phyloP scores from a whole-genome alignment of 1,139 yeast genomes.

The Hyphopichia wangnamkhiaoensis region DNA sequence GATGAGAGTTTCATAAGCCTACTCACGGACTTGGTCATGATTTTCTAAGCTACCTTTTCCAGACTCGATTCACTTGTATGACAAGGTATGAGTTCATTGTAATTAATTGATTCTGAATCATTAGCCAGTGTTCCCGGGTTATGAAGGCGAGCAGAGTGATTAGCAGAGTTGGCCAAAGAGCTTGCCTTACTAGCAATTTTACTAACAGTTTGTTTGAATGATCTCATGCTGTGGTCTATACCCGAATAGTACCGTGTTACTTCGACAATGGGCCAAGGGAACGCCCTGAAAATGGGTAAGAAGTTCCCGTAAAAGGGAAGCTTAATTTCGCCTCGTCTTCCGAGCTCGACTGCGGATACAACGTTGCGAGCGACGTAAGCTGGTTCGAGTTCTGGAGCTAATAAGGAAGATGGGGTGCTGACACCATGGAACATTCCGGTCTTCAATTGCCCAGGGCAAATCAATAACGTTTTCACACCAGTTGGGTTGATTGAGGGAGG shows the following conservation, averaged over 20 bases:
- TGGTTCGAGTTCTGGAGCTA: constrained; percentile 85
- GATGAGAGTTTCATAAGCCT: too few species aligned
- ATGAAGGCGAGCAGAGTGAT: too few species aligned
- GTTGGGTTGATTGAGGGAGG: constrained; percentile 45
- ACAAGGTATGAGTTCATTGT: too few species aligned
- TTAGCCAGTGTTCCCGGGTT: too few species aligned
- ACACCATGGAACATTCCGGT: constrained; percentile 75
- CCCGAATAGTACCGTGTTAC: constrained; percentile 57
- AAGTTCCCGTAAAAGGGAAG: constrained; percentile 75
- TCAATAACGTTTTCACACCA: constrained; percentile 70
- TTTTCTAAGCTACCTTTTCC: too few species aligned
- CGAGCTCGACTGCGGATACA: constrained; percentile 56
- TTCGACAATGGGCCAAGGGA: constrained; percentile 73
- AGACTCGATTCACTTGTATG: too few species aligned
- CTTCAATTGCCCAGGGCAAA: constrained; percentile 85
- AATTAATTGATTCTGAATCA: too few species aligned
- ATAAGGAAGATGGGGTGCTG: constrained; percentile 63
- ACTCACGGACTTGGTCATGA: too few species aligned
- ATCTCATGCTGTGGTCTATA: constrained; percentile 56
- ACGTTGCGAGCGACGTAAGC: constrained; percentile 60
- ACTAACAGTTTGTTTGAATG: constrained; percentile 7
- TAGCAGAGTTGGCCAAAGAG: constrained; percentile 13
- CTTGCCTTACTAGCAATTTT: constrained; percentile 19
- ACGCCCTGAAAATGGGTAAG: constrained; percentile 66
- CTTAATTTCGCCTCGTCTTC: constrained; percentile 68